These are phyloP conservation scores for Aristolochia fimbriata DNA, from an alignment of 164 flowering plant genomes.

Conservation along the genomic window DNA sequence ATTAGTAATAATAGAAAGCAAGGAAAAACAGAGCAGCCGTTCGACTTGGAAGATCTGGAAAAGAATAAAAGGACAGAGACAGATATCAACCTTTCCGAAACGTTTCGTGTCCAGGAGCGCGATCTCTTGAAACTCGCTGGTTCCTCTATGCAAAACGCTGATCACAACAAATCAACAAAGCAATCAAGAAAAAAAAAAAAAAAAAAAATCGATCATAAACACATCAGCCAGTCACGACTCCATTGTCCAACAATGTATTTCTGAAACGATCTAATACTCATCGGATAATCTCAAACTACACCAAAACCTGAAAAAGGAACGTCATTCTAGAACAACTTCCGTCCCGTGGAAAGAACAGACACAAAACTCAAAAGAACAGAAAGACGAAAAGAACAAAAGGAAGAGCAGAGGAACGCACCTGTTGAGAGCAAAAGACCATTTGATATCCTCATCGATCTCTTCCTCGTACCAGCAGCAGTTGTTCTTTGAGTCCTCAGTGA, in stretches of 20 bases:
- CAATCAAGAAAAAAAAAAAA: no score
- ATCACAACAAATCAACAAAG: not conserved
- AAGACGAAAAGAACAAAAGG: not conserved
- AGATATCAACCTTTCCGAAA: slow-evolving; percentile 59
- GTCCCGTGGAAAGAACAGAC: no score
- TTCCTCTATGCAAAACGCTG: slow-evolving; percentile 53
- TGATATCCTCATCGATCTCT: slow-evolving; percentile 60
- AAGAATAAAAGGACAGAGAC: not conserved
- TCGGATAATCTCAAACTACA: no score
- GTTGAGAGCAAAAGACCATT: slow-evolving; percentile 76
- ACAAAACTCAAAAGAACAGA: no score
- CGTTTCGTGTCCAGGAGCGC: slow-evolving; percentile 77
- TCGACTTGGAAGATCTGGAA: not conserved
- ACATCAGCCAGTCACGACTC: no score
- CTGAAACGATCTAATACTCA: no score
- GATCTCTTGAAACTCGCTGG: slow-evolving; percentile 61
- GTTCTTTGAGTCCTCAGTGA: slow-evolving; percentile 1
- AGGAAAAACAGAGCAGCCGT: not conserved
- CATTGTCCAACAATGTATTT: no score
- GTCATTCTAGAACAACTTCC: no score
- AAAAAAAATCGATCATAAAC: no score
- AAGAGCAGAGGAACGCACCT: slow-evolving; percentile 24
- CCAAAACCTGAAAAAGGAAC: no score
- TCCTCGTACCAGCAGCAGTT: slow-evolving; percentile 66
- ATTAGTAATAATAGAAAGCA: no score